Evolutionary conservation across 257 asterid species (phyloP).

Genomic region (Solanum sitiens): DNA sequence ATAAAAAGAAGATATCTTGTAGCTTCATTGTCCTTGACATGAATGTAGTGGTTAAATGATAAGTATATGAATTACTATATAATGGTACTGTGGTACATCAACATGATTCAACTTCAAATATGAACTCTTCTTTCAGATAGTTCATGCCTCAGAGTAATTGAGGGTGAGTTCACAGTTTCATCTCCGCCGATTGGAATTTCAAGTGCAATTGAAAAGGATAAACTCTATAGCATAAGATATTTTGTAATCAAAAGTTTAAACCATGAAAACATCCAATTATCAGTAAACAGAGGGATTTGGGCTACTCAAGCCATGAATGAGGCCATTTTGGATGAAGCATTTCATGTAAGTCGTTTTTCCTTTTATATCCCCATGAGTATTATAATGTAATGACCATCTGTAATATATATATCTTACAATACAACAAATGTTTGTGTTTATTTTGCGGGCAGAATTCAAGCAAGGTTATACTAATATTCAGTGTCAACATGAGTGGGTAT

Average conservation of each 20-base stretch:
- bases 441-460: constrained; percentile 59
- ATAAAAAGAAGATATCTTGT: background rate
- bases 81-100: background rate
- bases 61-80: background rate
- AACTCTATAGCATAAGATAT: constrained; percentile 45
- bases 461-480: constrained; percentile 89
- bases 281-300: constrained; percentile 82
- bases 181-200: constrained; percentile 42
- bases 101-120: constrained; percentile 7
- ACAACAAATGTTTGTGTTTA: background rate
- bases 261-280: constrained; percentile 74
- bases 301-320: constrained; percentile 98
- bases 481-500: constrained; percentile 96
- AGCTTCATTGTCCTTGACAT: background rate
- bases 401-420: background rate
- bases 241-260: constrained; percentile 92
- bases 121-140: constrained; percentile 29
- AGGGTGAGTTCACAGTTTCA: constrained; percentile 33
- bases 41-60: background rate
- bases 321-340: constrained; percentile 92
- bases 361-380: background rate
- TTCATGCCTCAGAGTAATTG: constrained; percentile 36
- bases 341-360: constrained; percentile 51
- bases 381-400: background rate
- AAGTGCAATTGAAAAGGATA: constrained; percentile 37